Conservation (phyloP, 2,329 filamentous ascomycete species). For the Herpotrichia juniperi region DNA sequence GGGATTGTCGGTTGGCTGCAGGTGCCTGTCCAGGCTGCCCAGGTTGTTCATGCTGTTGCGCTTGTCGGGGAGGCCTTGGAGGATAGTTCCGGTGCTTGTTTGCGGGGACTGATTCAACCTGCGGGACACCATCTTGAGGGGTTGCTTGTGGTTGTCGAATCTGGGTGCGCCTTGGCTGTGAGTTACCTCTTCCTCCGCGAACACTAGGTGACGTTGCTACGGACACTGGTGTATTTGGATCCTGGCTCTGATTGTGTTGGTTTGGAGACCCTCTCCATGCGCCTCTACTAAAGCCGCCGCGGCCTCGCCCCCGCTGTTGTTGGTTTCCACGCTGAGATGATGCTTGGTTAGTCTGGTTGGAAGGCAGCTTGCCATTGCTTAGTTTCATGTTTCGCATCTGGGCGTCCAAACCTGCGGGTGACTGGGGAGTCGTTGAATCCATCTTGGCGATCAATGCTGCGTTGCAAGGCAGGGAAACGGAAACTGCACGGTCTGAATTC, state of each 20-base stretch:
- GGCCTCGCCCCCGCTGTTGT: slow-evolving; percentile 20
- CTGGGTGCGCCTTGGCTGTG: background rate
- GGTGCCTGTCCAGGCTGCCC: slow-evolving; percentile 1
- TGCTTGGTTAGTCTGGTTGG: slow-evolving; percentile 21
- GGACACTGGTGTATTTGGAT: background rate
- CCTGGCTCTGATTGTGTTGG: slow-evolving; percentile 1
- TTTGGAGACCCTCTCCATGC: background rate
- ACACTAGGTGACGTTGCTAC: background rate
- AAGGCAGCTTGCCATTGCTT: slow-evolving; percentile 52
- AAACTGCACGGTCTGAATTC: background rate
- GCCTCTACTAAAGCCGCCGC: slow-evolving; percentile 12
- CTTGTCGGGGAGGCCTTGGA: slow-evolving; percentile 1
- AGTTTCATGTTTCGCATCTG: slow-evolving; percentile 67
- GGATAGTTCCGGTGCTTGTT: background rate
- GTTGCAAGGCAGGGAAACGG: background rate
- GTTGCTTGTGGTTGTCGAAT: background rate
- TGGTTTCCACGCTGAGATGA: slow-evolving; percentile 16
- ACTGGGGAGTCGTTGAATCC: slow-evolving; percentile 14
- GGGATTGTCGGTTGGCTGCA: slow-evolving; percentile 4
- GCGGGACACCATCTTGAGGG: background rate
- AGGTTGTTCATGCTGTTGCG: background rate
- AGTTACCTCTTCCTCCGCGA: background rate
- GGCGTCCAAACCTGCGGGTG: slow-evolving; percentile 51
- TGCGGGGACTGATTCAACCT: background rate
- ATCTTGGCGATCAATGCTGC: slow-evolving; percentile 16